Evolutionary conservation across 257 asterid genomes (phyloP).

Genomic region (Solanum pinnatisectum): DNA sequence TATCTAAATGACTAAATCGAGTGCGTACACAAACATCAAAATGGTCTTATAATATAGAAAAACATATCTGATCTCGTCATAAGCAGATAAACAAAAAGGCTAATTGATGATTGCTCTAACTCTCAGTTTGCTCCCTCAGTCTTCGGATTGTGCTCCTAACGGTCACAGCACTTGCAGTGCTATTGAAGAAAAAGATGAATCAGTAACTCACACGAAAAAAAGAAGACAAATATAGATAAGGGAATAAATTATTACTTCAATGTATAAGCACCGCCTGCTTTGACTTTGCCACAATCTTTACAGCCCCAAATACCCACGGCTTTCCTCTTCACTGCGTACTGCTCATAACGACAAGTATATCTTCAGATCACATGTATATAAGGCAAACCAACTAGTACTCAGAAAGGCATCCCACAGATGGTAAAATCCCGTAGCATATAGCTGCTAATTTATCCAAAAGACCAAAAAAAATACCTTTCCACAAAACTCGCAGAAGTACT

Average conservation of each 20-base stretch:
- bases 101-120: background rate
- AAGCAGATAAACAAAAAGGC: background rate
- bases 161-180: conserved; percentile 42
- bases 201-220: background rate
- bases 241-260: conserved; percentile 15
- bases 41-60: background rate
- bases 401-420: background rate
- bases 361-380: background rate
- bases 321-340: conserved; percentile 40
- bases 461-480: conserved; percentile 26
- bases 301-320: conserved; percentile 47
- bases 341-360: background rate
- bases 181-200: conserved; percentile 3
- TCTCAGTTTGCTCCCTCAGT: conserved; percentile 42
- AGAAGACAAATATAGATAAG: too few species aligned
- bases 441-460: background rate
- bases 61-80: background rate
- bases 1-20: background rate
- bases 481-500: conserved; percentile 34
- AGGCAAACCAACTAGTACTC: background rate
- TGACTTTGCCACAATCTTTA: conserved; percentile 43
- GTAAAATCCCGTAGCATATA: background rate
- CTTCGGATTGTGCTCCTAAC: conserved; percentile 42
- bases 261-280: conserved; percentile 47
- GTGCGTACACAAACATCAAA: background rate